Evolutionary conservation across 768 basidiomycete genomes (phyloP).

Genomic region (Galerina sulciceps): DNA sequence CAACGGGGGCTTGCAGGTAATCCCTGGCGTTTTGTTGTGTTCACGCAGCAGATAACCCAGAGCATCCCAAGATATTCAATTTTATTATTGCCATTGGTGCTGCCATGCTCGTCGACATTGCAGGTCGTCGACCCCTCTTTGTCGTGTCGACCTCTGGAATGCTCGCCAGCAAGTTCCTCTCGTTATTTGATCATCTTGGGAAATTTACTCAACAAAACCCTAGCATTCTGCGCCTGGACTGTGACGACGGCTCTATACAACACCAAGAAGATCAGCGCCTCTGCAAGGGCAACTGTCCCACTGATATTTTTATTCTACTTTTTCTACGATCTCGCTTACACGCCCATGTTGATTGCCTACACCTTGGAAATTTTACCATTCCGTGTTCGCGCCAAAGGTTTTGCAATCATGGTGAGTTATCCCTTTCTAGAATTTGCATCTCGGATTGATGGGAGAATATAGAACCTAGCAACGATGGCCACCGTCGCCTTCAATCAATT

Average conservation of each 20-base stretch:
- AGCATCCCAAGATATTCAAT: conserved; percentile 57
- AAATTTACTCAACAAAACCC: neutral
- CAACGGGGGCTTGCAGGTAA: conserved; percentile 25
- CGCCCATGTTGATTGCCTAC: conserved; percentile 67
- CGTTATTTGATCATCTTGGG: neutral
- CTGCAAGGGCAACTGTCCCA: conserved; percentile 62
- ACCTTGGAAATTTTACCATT: conserved; percentile 83
- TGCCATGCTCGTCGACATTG: conserved; percentile 65
- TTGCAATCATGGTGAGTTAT: conserved; percentile 67
- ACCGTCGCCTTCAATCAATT: conserved; percentile 81
- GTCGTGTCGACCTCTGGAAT: conserved; percentile 62
- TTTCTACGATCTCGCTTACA: conserved; percentile 74
- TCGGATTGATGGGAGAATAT: conserved; percentile 6
- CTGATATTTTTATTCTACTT: conserved; percentile 66
- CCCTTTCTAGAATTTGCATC: neutral
- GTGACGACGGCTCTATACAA: conserved; percentile 49
- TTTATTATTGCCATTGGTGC: conserved; percentile 60
- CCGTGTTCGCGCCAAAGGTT: conserved; percentile 79
- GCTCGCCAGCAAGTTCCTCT: conserved; percentile 47
- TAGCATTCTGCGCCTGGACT: conserved; percentile 65
- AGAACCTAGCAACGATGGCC: conserved; percentile 68
- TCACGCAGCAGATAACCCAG: neutral
- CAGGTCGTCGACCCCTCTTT: conserved; percentile 74
- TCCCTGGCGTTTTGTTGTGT: neutral
- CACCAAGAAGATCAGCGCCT: conserved; percentile 38